Evolutionary conservation across 169 alveolate species (phyloP).

Genomic region (Plasmodium berghei): DNA sequence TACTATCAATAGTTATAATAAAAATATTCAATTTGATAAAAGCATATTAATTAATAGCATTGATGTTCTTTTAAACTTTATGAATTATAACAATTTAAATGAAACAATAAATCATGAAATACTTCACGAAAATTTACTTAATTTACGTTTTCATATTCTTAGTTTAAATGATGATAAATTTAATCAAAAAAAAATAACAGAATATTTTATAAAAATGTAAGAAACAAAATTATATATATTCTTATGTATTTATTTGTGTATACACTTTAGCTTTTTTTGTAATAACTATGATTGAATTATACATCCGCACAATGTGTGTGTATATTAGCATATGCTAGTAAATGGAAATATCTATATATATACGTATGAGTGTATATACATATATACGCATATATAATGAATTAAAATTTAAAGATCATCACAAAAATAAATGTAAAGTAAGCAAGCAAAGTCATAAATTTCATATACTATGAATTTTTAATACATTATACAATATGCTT

Average conservation of each 20-base stretch:
- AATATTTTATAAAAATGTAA: conserved; percentile 59
- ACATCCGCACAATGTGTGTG: neutral
- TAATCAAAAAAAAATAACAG: conserved; percentile 67
- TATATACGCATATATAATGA: too few relatives aligned
- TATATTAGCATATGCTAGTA: neutral
- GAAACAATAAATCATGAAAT: conserved; percentile 45
- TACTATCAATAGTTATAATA: conserved; percentile 1
- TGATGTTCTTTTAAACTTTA: conserved; percentile 51
- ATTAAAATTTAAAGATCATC: neutral
- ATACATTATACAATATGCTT: neutral
- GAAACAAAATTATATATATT: conserved; percentile 3
- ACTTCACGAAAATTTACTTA: conserved; percentile 50
- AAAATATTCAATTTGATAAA: conserved; percentile 41
- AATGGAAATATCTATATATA: neutral
- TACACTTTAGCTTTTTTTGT: conserved; percentile 11
- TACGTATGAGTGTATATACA: neutral
- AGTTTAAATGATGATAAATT: conserved; percentile 65
- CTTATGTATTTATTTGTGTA: neutral
- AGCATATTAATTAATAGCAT: conserved; percentile 43
- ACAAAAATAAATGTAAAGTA: neutral
- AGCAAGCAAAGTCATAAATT: too few relatives aligned
- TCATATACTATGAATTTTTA: too few relatives aligned
- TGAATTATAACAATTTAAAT: conserved; percentile 55
- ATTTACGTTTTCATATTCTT: conserved; percentile 59
- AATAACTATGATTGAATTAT: neutral